Evolutionary conservation across 495 filamentous ascomycete species (phyloP).

Genomic region (Tuber borchii): DNA sequence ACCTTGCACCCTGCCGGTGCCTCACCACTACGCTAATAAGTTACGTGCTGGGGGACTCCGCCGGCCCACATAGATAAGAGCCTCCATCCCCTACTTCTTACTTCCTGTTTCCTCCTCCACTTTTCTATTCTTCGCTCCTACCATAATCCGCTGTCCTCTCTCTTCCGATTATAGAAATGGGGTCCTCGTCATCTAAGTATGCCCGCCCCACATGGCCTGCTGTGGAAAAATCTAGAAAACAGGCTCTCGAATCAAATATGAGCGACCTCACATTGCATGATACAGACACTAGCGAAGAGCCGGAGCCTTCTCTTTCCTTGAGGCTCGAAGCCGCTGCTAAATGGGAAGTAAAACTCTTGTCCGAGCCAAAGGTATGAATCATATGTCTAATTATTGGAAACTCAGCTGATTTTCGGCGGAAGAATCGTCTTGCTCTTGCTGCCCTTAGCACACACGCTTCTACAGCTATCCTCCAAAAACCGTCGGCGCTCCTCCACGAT

Average conservation of each 20-base stretch:
- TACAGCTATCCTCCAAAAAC: conserved; percentile 51
- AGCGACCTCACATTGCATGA: conserved; percentile 20
- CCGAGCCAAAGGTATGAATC: conserved; percentile 33
- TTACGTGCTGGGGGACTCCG: neutral
- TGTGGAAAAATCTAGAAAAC: conserved; percentile 15
- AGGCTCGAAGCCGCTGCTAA: conserved; percentile 15
- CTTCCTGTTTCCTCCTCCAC: neutral
- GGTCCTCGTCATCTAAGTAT: conserved; percentile 28
- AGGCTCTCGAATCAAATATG: conserved; percentile 18
- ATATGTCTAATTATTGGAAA: conserved; percentile 1
- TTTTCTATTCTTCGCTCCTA: neutral
- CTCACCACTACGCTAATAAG: neutral
- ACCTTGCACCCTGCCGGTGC: neutral
- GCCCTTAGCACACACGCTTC: conserved; percentile 54
- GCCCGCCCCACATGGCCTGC: conserved; percentile 23
- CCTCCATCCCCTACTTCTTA: neutral
- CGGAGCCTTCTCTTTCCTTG: conserved; percentile 22
- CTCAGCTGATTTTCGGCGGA: neutral
- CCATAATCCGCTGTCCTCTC: neutral
- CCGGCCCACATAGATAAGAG: conserved; percentile 3
- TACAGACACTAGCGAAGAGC: conserved; percentile 9
- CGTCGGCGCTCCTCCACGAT: conserved; percentile 52
- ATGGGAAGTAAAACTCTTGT: conserved; percentile 35
- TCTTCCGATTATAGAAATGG: conserved; percentile 15
- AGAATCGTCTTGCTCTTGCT: conserved; percentile 41